phyloP scores from a whole-genome alignment of 129 eudicot genomes.

The Pittosporum tobira region DNA sequence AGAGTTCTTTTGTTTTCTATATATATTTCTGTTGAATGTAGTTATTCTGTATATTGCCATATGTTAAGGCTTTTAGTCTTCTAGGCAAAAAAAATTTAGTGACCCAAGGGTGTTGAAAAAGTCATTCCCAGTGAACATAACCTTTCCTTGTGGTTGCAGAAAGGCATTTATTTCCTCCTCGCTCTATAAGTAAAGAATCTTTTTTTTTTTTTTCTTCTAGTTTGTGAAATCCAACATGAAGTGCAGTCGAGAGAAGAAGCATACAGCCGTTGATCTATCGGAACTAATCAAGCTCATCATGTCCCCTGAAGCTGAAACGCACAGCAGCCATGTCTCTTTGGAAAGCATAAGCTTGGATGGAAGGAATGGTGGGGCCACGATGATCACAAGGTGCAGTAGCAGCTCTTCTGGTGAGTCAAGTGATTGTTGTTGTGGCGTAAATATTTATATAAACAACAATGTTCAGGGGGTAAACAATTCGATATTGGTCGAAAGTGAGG shows the following conservation, averaged over 20 bases:
- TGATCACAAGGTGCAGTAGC: neutral
- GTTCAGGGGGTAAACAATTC: slow-evolving; percentile 24
- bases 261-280: neutral
- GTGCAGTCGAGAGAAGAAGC: neutral
- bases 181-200: neutral
- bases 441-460: slow-evolving; percentile 22
- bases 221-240: slow-evolving; percentile 24
- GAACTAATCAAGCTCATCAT: neutral
- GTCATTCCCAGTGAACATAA: neutral
- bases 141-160: slow-evolving; percentile 3
- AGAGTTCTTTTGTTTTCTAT: neutral
- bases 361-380: slow-evolving; percentile 2
- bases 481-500: slow-evolving; percentile 20
- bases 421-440: slow-evolving; percentile 8
- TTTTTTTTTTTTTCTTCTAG: slow-evolving; percentile 18
- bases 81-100: too few species aligned
- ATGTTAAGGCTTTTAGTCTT: neutral
- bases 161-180: neutral
- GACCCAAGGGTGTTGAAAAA: neutral
- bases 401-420: neutral
- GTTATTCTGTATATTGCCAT: neutral
- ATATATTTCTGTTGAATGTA: too few species aligned
- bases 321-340: neutral
- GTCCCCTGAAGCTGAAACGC: neutral
- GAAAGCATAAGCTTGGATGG: slow-evolving; percentile 2